A percentile compares a stretch with the other conserved stretches of the same genome.
Evolutionary conservation across 371 early-diverging fungal genomes (phyloP).

Genomic region (Mucor indicus): DNA sequence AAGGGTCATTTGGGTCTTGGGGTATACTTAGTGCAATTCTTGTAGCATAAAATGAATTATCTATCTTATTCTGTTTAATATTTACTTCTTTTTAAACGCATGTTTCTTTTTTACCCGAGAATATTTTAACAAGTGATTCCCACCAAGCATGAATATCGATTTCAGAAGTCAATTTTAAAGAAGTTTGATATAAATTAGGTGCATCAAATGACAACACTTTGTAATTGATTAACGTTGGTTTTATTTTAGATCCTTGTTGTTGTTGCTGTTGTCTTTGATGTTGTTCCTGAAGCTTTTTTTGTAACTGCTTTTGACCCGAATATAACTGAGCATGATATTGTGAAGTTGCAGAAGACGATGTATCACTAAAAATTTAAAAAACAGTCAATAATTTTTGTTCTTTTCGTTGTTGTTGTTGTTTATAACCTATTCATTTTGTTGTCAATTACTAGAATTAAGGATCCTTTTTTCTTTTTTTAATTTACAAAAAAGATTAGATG

Average conservation of each 20-base stretch:
- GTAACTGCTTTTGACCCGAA: conserved; percentile 39
- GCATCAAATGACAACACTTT: conserved; percentile 36
- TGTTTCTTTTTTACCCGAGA: conserved; percentile 18
- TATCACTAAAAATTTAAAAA: conserved; percentile 8
- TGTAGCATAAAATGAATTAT: conserved; percentile 42
- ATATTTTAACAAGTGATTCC: conserved; percentile 36
- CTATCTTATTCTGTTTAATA: background rate
- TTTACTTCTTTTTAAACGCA: background rate
- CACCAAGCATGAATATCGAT: conserved; percentile 48
- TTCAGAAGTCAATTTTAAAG: conserved; percentile 40
- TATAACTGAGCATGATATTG: conserved; percentile 49
- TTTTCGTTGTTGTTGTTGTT: too few relatives aligned
- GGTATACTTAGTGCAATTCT: conserved; percentile 40
- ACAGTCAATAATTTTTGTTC: too few relatives aligned
- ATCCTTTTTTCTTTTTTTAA: too few relatives aligned
- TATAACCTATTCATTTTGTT: too few relatives aligned
- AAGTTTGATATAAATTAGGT: conserved; percentile 48
- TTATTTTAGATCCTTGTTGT: conserved; percentile 5
- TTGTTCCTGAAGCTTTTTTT: conserved; percentile 30
- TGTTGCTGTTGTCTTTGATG: conserved; percentile 16
- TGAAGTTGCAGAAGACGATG: conserved; percentile 29
- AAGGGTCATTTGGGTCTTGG: conserved; percentile 49
- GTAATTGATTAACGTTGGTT: conserved; percentile 22
- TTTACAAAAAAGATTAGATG: too few relatives aligned
- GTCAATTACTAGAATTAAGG: too few relatives aligned